Evolutionary conservation across 202 grass and related monocot genomes (phyloP).

Genomic region (Carex sylvatica): DNA sequence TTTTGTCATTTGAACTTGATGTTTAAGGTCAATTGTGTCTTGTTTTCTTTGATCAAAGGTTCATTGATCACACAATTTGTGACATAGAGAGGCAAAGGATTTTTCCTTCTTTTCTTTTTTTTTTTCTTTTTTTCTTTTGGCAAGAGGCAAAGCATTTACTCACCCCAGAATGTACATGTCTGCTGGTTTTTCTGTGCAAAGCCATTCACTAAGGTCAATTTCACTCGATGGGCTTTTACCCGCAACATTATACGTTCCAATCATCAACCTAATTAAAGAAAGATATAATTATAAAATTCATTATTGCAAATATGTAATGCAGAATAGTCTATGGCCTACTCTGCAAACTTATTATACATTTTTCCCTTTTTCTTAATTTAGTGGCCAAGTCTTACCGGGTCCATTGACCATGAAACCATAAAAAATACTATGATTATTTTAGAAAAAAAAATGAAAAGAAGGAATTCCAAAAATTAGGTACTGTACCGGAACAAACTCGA

Average conservation of each 20-base stretch:
- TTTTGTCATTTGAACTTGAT: neutral
- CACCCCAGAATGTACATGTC: constrained; percentile 61
- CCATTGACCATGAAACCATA: neutral
- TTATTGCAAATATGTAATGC: neutral
- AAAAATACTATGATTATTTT: neutral
- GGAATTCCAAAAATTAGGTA: neutral
- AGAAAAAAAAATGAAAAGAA: neutral
- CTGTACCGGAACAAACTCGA: neutral
- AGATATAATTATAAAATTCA: neutral
- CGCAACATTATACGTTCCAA: constrained; percentile 57
- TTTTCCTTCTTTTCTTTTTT: neutral
- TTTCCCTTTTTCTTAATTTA: neutral
- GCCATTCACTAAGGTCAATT: constrained; percentile 50
- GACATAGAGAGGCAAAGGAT: neutral
- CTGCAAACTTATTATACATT: neutral
- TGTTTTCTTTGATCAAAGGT: neutral
- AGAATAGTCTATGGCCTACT: neutral
- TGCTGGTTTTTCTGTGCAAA: constrained; percentile 42
- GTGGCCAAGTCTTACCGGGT: neutral
- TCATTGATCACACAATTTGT: neutral
- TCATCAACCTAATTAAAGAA: constrained; percentile 44
- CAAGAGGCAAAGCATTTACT: constrained; percentile 1
- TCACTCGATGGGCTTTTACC: constrained; percentile 42
- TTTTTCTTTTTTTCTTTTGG: neutral
- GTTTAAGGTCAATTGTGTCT: neutral